phyloP scores from a whole-genome alignment of 768 basidiomycete genomes.

The Xerocomus brunneocitrinus region DNA sequence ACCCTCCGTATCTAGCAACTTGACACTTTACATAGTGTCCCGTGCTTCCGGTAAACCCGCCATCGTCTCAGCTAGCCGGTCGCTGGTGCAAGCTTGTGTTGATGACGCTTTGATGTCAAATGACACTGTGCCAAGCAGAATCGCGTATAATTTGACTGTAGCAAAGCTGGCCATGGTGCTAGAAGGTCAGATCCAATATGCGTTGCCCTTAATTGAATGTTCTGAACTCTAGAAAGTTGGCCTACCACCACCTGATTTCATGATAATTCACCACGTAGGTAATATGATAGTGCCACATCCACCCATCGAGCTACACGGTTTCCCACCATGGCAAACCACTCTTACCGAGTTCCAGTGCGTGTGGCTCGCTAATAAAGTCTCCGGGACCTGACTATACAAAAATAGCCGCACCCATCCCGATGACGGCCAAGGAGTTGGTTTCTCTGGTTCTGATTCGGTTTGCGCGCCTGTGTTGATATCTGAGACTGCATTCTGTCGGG shows the following conservation, averaged over 20 bases:
- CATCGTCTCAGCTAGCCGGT: conserved; percentile 51
- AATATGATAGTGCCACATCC: conserved; percentile 32
- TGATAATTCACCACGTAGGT: conserved; percentile 64
- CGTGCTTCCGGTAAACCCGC: conserved; percentile 60
- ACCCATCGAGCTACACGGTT: conserved; percentile 66
- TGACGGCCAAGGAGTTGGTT: conserved; percentile 1
- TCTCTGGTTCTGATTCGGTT: neutral
- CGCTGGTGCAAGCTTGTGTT: conserved; percentile 33
- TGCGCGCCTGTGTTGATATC: conserved; percentile 32
- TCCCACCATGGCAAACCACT: conserved; percentile 83
- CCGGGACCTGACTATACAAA: conserved; percentile 1
- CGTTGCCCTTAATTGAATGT: conserved; percentile 1
- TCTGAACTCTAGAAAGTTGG: conserved; percentile 42
- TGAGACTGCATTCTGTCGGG: conserved; percentile 58
- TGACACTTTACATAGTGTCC: conserved; percentile 56
- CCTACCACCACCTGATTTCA: conserved; percentile 67
- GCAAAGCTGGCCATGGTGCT: conserved; percentile 45
- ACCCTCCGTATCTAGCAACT: conserved; percentile 15
- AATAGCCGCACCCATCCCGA: conserved; percentile 22
- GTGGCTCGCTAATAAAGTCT: neutral
- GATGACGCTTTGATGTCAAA: neutral
- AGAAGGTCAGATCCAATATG: conserved; percentile 46
- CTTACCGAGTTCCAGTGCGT: conserved; percentile 77
- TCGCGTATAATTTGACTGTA: conserved; percentile 37
- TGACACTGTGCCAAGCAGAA: neutral